Evolutionary conservation across 306 rosid species (phyloP).

Genomic region (Sicyos edulis): DNA sequence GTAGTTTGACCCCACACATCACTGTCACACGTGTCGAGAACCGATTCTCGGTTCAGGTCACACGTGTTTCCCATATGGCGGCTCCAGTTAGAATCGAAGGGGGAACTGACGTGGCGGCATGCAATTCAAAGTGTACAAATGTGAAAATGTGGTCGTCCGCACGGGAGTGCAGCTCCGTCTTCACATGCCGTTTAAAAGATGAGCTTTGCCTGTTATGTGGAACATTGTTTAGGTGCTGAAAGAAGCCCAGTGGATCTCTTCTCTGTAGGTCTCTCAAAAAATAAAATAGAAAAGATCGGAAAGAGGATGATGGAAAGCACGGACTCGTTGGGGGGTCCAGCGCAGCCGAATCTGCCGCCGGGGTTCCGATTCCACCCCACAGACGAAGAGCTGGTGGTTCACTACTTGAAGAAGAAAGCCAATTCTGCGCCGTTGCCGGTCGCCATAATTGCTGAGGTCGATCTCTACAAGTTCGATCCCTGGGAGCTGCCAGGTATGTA

Average conservation of each 20-base stretch:
- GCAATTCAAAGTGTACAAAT: not conserved
- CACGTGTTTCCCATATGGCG: slow-evolving; percentile 31
- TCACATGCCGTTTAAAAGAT: slow-evolving; percentile 13
- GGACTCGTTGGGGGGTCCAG: slow-evolving; percentile 59
- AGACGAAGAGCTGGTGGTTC: slow-evolving; percentile 67
- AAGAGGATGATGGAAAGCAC: slow-evolving; percentile 62
- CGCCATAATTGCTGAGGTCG: slow-evolving; percentile 60
- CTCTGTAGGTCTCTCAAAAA: not conserved
- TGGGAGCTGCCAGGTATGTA: slow-evolving; percentile 60
- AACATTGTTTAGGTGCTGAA: slow-evolving; percentile 8
- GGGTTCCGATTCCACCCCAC: slow-evolving; percentile 76
- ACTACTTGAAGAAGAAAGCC: slow-evolving; percentile 61
- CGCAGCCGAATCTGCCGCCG: slow-evolving; percentile 54
- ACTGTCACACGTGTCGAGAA: slow-evolving; percentile 42
- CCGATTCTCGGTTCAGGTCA: not conserved
- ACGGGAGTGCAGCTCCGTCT: not conserved
- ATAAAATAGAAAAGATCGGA: not conserved
- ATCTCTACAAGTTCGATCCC: slow-evolving; percentile 71
- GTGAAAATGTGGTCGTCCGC: not conserved
- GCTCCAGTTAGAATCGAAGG: too few species aligned
- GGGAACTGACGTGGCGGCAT: not conserved
- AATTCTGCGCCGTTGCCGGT: slow-evolving; percentile 50
- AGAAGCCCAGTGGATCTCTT: not conserved
- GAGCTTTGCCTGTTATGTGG: slow-evolving; percentile 4
- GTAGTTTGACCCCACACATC: slow-evolving; percentile 28